Evolutionary conservation across 208 protist species (phyloP), one percentile per base, ranked within the genome.

Genomic region (Acanthamoeba culbertsoni): DNA sequence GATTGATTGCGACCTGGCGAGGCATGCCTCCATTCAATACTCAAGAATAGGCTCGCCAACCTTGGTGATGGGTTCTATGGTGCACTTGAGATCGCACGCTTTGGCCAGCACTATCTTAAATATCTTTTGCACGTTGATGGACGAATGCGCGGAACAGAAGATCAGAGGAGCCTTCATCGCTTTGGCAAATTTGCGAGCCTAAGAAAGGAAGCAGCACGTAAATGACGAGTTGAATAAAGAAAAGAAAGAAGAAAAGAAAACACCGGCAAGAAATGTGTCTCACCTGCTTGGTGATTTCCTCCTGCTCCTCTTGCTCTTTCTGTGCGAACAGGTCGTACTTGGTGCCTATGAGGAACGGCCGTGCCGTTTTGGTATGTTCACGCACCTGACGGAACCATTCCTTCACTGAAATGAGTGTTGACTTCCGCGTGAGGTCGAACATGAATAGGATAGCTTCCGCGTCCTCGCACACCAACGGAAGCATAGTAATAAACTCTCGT

Each of bases 81-180:
- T 97, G 88, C 95, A 96, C 89, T 94, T 95, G n/a, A 98, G 88
- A 62, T 98, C 96, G 89, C 98, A 98, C 2, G 97, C 95, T 62
- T 98, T 98, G 45, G 94, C 91, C 10, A 98, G 89, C 1, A 98
- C 94, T 46, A 99, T 96, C 93, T 99, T 99, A 93, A 99, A 99
- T 43, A 98, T 96, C 53, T 98, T 98, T 40, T 97, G 93, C 31
- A 99, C 95, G 94, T 99, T 99, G 92, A 98, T 98, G 4, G 95
- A 93, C 26, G 93, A 75, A 26, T 92, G 95, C 18, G 98, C 92
- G 2, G 96, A 98, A 93, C 96, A 97, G 79, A 98, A 99, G 33
- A 99, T 96, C 23, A 99, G 93, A 7, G 98, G 97, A 33, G 97
- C 93, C 35, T 98, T 98, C 98, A 99, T 99, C 3, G 97, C 98